Evolutionary conservation across 352 stramenopile genomes (phyloP).

Genomic region (Pythium guiyangense): DNA sequence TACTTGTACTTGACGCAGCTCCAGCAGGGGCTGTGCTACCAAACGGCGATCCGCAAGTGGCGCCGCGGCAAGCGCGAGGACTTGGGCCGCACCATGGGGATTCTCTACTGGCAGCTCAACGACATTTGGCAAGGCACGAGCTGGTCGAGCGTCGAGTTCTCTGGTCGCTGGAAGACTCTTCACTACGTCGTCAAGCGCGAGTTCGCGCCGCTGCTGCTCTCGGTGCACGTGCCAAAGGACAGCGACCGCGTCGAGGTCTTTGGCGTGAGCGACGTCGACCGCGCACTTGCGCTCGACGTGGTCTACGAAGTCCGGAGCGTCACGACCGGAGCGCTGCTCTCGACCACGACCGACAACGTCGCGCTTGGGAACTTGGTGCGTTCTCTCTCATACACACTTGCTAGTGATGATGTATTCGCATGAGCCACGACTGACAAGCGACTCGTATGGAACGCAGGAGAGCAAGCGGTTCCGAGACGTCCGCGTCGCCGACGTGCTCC

Average conservation of each 20-base stretch:
- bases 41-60: conserved; percentile 71
- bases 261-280: conserved; percentile 44
- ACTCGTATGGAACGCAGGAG: conserved; percentile 24
- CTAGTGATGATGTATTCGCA: not conserved
- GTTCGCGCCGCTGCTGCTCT: conserved; percentile 67
- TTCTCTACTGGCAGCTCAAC: conserved; percentile 88
- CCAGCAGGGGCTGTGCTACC: conserved; percentile 75
- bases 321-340: conserved; percentile 36
- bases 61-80: conserved; percentile 47
- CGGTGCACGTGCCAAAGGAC: conserved; percentile 23
- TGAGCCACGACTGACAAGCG: not conserved
- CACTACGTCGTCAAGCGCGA: conserved; percentile 68
- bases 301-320: conserved; percentile 41
- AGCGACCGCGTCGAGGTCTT: conserved; percentile 25
- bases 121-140: conserved; percentile 86
- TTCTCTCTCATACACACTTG: not conserved
- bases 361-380: conserved; percentile 31
- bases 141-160: conserved; percentile 85
- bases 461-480: conserved; percentile 29
- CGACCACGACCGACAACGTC: conserved; percentile 23
- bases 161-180: conserved; percentile 75
- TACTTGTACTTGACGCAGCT: conserved; percentile 78
- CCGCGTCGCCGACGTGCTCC: conserved; percentile 23
- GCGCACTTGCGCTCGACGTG: conserved; percentile 27
- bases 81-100: conserved; percentile 63